Evolutionary conservation across 2,329 filamentous ascomycete species (phyloP).

Genomic region (Arachnomyces sp.): DNA sequence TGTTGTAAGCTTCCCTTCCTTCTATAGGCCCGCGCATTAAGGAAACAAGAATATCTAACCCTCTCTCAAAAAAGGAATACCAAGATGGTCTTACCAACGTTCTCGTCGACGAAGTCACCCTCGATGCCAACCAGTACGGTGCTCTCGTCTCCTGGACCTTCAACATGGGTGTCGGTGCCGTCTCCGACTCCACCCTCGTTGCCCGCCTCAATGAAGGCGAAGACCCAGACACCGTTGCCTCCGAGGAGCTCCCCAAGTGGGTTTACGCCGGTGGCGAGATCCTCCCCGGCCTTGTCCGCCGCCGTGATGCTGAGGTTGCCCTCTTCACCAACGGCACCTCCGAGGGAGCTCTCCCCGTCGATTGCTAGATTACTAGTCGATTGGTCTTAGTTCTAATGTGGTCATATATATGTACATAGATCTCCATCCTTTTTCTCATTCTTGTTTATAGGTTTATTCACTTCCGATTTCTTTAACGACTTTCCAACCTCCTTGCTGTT

Average conservation of each 20-base stretch:
- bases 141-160: slow-evolving; percentile 46
- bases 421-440: too few relatives aligned
- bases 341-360: slow-evolving; percentile 8
- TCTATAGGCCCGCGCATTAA: background rate
- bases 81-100: slow-evolving; percentile 35
- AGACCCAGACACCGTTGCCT: slow-evolving; percentile 32
- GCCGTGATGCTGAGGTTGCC: slow-evolving; percentile 39
- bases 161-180: slow-evolving; percentile 42
- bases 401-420: too few relatives aligned
- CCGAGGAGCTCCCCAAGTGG: slow-evolving; percentile 43
- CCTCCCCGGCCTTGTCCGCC: slow-evolving; percentile 33
- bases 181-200: slow-evolving; percentile 34
- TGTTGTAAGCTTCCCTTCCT: slow-evolving; percentile 15
- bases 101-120: slow-evolving; percentile 25
- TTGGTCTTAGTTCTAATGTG: too few relatives aligned
- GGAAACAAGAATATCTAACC: slow-evolving; percentile 7
- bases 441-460: too few relatives aligned
- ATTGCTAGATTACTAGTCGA: slow-evolving; percentile 3
- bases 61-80: slow-evolving; percentile 26
- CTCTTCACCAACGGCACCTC: slow-evolving; percentile 26
- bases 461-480: too few relatives aligned
- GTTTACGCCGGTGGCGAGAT: slow-evolving; percentile 34
- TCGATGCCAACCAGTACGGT: slow-evolving; percentile 47
- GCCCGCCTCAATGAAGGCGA: slow-evolving; percentile 38
- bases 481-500: too few relatives aligned